These are phyloP conservation scores for Logfia minima DNA, from an alignment of 129 eudicot species.

Conservation along the genomic window DNA sequence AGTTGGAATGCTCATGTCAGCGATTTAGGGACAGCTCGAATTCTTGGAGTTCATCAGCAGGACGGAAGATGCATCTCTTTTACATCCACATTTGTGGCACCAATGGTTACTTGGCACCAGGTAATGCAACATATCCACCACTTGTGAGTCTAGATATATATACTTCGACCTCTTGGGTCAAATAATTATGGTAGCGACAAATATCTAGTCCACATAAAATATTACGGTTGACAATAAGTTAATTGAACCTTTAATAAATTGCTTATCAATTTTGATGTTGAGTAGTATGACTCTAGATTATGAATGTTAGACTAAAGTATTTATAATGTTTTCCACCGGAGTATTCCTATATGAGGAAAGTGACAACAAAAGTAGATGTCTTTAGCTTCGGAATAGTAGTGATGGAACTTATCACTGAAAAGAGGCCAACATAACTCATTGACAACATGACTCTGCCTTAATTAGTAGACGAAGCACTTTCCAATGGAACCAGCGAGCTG, in stretches of 20 bases:
- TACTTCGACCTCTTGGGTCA: too few species aligned
- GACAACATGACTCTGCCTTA: conserved; percentile 64
- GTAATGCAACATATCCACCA: conserved; percentile 36
- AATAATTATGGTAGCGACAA: too few species aligned
- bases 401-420: conserved; percentile 76
- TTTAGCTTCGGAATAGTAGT: conserved; percentile 78
- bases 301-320: too few species aligned
- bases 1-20: conserved; percentile 76
- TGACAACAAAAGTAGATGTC: conserved; percentile 56
- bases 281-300: too few species aligned
- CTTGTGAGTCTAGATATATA: too few species aligned
- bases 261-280: too few species aligned
- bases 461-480: conserved; percentile 47
- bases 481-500: conserved; percentile 40
- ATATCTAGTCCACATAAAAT: too few species aligned
- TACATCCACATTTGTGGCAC: conserved; percentile 77
- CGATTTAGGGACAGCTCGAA: conserved; percentile 86
- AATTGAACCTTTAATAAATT: too few species aligned
- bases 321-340: too few species aligned
- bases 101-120: conserved; percentile 96
- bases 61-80: conserved; percentile 44
- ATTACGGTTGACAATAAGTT: too few species aligned
- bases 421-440: conserved; percentile 71
- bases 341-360: too few species aligned
- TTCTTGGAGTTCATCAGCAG: conserved; percentile 52